These are phyloP conservation scores for Caloboletus firmus DNA, from an alignment of 1,284 basidiomycete species.

Conservation along the genomic window DNA sequence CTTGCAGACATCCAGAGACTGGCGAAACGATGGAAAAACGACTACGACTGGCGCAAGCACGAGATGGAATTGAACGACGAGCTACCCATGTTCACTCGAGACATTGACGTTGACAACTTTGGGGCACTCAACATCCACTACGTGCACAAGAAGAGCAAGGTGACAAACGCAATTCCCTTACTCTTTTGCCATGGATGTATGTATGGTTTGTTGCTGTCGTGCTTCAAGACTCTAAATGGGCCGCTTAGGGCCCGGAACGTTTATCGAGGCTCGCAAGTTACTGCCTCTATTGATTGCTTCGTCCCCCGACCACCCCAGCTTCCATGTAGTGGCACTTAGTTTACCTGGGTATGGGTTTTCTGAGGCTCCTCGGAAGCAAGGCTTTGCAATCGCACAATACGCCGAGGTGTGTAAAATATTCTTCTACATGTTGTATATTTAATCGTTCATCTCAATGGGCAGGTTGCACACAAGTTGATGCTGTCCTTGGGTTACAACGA, in stretches of 20 bases:
- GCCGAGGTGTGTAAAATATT: slow-evolving; percentile 41
- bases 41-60: slow-evolving; percentile 45
- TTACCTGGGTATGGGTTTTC: slow-evolving; percentile 61
- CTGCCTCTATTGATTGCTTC: slow-evolving; percentile 48
- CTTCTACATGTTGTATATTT: background rate
- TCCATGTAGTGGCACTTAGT: slow-evolving; percentile 57
- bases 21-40: slow-evolving; percentile 39
- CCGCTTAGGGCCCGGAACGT: slow-evolving; percentile 56
- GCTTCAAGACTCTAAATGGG: background rate
- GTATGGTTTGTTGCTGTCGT: slow-evolving; percentile 10
- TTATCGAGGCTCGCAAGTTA: slow-evolving; percentile 55
- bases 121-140: slow-evolving; percentile 45
- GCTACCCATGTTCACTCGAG: slow-evolving; percentile 46
- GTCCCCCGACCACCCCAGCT: slow-evolving; percentile 48
- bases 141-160: slow-evolving; percentile 41
- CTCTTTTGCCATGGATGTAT: slow-evolving; percentile 51
- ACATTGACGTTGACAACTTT: slow-evolving; percentile 39
- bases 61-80: slow-evolving; percentile 41
- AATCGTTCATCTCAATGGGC: background rate
- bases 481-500: slow-evolving; percentile 50
- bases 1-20: slow-evolving; percentile 43
- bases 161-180: slow-evolving; percentile 42
- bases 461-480: slow-evolving; percentile 51
- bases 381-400: slow-evolving; percentile 38
- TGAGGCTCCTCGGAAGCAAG: slow-evolving; percentile 41